These are phyloP conservation scores for Neurospora tetraspora DNA, from an alignment of 495 filamentous ascomycete species.

Conservation along the genomic window DNA sequence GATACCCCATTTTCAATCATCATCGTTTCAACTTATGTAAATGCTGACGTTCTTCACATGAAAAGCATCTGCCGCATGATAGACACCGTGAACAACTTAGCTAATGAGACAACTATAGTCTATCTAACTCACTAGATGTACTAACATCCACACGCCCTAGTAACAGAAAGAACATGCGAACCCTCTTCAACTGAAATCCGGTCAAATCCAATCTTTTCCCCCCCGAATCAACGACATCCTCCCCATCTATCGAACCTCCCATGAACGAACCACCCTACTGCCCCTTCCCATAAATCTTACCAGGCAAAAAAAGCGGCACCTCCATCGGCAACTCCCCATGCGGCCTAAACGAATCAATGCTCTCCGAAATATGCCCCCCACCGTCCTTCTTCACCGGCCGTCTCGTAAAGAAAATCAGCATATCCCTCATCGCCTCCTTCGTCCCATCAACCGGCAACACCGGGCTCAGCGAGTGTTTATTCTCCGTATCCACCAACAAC, in stretches of 20 bases:
- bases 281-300: neutral
- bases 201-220: neutral
- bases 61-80: neutral
- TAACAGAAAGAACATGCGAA: neutral
- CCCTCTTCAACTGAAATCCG: neutral
- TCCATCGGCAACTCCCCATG: neutral
- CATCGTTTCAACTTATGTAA: neutral
- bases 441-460: neutral
- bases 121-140: neutral
- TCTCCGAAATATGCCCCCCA: neutral
- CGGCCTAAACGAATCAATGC: neutral
- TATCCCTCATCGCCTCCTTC: neutral
- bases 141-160: neutral
- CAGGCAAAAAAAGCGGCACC: neutral
- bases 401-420: neutral
- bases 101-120: neutral
- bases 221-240: neutral
- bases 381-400: neutral
- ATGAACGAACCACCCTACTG: neutral
- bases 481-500: neutral
- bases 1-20: conserved; percentile 3
- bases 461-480: neutral
- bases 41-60: neutral
- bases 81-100: neutral
- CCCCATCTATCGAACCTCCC: neutral